Evolutionary conservation across 805 yeast species (phyloP).

Genomic region (Teunomyces gatunensis): DNA sequence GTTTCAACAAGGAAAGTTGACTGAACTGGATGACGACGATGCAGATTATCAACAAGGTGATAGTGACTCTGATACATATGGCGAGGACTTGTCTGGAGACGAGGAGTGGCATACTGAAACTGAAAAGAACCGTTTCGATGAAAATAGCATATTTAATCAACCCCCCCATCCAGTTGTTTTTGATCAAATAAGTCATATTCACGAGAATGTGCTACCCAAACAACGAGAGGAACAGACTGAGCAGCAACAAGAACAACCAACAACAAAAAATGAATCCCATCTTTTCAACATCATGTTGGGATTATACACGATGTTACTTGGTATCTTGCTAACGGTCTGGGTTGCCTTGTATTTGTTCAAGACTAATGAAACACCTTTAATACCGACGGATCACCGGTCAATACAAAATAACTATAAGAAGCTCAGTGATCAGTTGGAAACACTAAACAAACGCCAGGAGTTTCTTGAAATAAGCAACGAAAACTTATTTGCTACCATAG

Average conservation of each 20-base stretch:
- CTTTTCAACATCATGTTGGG: not conserved
- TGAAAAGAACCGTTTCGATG: slow-evolving; percentile 1
- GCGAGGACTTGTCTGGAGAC: slow-evolving; percentile 12
- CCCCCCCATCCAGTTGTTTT: not conserved
- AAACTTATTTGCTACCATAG: slow-evolving; percentile 11
- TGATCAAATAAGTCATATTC: not conserved
- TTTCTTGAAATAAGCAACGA: slow-evolving; percentile 15
- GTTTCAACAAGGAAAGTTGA: slow-evolving; percentile 8
- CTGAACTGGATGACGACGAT: slow-evolving; percentile 5
- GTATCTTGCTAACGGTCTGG: not conserved
- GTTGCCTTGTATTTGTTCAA: not conserved
- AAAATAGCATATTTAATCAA: not conserved
- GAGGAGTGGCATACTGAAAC: slow-evolving; percentile 4
- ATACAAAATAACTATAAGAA: slow-evolving; percentile 2
- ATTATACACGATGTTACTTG: not conserved
- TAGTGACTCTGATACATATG: slow-evolving; percentile 9
- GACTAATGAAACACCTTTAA: not conserved
- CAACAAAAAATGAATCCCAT: not conserved
- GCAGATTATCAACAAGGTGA: slow-evolving; percentile 6
- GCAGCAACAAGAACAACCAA: not conserved
- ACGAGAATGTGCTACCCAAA: slow-evolving; percentile 1
- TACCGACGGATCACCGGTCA: not conserved
- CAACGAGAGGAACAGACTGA: not conserved
- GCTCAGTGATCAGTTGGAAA: slow-evolving; percentile 1
- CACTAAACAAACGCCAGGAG: slow-evolving; percentile 18